These are phyloP conservation scores for Colletotrichum somersetense DNA, from an alignment of 2,329 filamentous ascomycete species.

Conservation along the genomic window DNA sequence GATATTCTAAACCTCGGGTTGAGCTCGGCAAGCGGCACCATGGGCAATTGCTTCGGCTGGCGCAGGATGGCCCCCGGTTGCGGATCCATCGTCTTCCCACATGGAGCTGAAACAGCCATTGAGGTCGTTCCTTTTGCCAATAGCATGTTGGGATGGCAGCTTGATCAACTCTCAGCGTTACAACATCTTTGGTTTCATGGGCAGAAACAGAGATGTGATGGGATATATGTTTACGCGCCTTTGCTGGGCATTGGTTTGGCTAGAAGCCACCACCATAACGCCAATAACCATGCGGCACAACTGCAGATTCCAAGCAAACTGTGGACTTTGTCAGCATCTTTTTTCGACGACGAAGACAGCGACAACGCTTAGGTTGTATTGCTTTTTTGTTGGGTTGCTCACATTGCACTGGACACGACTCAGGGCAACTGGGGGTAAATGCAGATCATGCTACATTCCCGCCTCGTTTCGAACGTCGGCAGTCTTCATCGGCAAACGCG, in stretches of 20 bases:
- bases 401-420: neutral
- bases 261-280: neutral
- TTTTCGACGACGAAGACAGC: neutral
- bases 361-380: neutral
- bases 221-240: constrained; percentile 19
- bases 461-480: constrained; percentile 30
- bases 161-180: constrained; percentile 14
- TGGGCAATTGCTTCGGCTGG: constrained; percentile 1
- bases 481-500: constrained; percentile 18
- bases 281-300: neutral
- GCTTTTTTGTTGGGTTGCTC: neutral
- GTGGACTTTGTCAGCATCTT: neutral
- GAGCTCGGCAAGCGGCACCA: constrained; percentile 12
- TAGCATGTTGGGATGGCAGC: constrained; percentile 25
- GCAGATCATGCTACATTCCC: constrained; percentile 12
- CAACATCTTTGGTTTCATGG: constrained; percentile 17
- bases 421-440: constrained; percentile 20
- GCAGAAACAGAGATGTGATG: constrained; percentile 6
- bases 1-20: constrained; percentile 22
- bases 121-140: constrained; percentile 5
- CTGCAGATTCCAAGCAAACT: neutral
- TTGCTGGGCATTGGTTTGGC: neutral
- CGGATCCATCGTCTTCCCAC: constrained; percentile 18
- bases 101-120: constrained; percentile 10
- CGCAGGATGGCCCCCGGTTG: constrained; percentile 10